Conservation (phyloP, 2,329 filamentous ascomycete genomes). For the Rhynchosporium agropyri region DNA sequence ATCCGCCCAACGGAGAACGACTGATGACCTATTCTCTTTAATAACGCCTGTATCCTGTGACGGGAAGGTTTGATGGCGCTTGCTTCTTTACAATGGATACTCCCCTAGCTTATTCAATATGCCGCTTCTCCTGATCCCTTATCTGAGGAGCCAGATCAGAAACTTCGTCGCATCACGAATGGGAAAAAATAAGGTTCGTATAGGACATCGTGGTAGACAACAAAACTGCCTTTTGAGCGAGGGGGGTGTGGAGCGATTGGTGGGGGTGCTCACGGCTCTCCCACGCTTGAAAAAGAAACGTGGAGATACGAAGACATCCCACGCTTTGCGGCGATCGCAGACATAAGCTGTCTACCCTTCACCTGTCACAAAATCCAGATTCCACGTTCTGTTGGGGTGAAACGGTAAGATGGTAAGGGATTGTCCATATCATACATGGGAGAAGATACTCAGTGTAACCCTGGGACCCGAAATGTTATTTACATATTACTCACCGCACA, state of each 20-base stretch:
- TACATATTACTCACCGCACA: background rate
- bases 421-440: background rate
- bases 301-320: constrained; percentile 9
- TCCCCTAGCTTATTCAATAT: no score
- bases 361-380: constrained; percentile 12
- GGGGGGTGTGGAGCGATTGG: background rate
- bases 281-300: background rate
- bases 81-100: background rate
- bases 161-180: no score
- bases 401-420: background rate
- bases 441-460: background rate
- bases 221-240: constrained; percentile 11
- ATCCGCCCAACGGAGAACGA: background rate
- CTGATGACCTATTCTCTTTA: constrained; percentile 3
- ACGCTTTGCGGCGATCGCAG: constrained; percentile 12
- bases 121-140: no score
- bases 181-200: no score
- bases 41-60: background rate
- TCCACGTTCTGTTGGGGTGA: constrained; percentile 6
- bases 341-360: background rate
- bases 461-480: constrained; percentile 1
- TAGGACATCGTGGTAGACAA: background rate
- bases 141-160: no score
- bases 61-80: background rate
- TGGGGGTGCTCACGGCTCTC: constrained; percentile 1